Conservation (phyloP, 495 filamentous ascomycete genomes). For the Aspergillus indologenus region DNA sequence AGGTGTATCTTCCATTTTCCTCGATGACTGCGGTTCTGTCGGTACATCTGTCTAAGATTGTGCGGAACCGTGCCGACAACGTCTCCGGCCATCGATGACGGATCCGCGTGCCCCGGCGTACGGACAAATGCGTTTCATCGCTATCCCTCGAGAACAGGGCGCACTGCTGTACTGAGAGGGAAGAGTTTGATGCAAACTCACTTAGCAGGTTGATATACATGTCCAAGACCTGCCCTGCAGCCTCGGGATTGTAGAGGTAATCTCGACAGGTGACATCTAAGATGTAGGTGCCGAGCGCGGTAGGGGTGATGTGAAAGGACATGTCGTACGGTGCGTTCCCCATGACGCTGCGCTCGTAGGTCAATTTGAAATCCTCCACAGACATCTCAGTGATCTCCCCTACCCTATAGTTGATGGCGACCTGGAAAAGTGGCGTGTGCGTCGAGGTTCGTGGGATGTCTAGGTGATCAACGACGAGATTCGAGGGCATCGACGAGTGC, state of each 20-base stretch:
- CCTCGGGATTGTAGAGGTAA: constrained; percentile 1
- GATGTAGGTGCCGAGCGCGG: background rate
- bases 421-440: constrained; percentile 28
- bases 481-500: constrained; percentile 25
- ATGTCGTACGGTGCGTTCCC: constrained; percentile 9
- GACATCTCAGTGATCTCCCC: constrained; percentile 5
- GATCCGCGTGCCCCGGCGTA: background rate
- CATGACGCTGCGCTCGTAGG: constrained; percentile 1
- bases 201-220: background rate
- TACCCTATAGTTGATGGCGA: constrained; percentile 29
- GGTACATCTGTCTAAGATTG: too few species aligned
- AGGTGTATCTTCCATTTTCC: too few species aligned
- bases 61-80: background rate
- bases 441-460: constrained; percentile 13
- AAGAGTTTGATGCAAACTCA: background rate
- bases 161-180: background rate
- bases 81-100: constrained; percentile 25
- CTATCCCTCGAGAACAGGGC: background rate
- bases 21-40: too few species aligned
- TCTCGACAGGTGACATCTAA: constrained; percentile 3
- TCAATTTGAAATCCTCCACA: constrained; percentile 1
- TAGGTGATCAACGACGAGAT: constrained; percentile 25
- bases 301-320: constrained; percentile 2
- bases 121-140: background rate
- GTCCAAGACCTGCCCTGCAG: background rate